Percentiles rank a stretch among this genome's conserved stretches.
Evolutionary conservation across 2,329 filamentous ascomycete species (phyloP).

Genomic region (Paraphoma chrysanthemicola): DNA sequence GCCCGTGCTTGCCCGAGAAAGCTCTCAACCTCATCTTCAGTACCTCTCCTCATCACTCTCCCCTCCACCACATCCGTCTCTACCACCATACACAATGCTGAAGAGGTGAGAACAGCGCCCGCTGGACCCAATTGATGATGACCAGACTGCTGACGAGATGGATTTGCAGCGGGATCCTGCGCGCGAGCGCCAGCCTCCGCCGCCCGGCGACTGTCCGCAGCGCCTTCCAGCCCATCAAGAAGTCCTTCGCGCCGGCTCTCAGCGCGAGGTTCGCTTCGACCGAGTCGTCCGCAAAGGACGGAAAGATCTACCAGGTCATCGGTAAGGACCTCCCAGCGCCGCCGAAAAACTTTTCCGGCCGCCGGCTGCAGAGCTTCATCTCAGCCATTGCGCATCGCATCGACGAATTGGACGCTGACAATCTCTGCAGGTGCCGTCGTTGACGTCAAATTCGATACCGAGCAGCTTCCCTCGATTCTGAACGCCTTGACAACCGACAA

Average conservation of each 20-base stretch:
- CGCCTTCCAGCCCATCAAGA: conserved; percentile 64
- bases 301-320: conserved; percentile 82
- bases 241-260: conserved; percentile 65
- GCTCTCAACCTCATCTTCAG: conserved; percentile 10
- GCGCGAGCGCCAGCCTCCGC: conserved; percentile 67
- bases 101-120: conserved; percentile 60
- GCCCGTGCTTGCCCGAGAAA: conserved; percentile 1
- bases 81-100: conserved; percentile 63
- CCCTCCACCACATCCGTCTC: conserved; percentile 40
- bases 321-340: conserved; percentile 53
- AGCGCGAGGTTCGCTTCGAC: conserved; percentile 68
- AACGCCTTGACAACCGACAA: conserved; percentile 94
- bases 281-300: conserved; percentile 59
- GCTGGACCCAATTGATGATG: conserved; percentile 48
- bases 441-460: conserved; percentile 88
- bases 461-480: conserved; percentile 94
- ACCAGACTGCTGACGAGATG: conserved; percentile 48
- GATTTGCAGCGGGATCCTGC: conserved; percentile 67
- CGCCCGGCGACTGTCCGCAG: conserved; percentile 60
- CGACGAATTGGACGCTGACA: conserved; percentile 38
- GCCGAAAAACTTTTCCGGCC: conserved; percentile 41
- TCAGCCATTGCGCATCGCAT: conserved; percentile 41
- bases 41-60: conserved; percentile 24
- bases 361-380: conserved; percentile 14
- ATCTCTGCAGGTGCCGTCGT: conserved; percentile 4